Conservation (phyloP, 192 early-diverging fungal genomes). For the Entrophospora sp. region DNA sequence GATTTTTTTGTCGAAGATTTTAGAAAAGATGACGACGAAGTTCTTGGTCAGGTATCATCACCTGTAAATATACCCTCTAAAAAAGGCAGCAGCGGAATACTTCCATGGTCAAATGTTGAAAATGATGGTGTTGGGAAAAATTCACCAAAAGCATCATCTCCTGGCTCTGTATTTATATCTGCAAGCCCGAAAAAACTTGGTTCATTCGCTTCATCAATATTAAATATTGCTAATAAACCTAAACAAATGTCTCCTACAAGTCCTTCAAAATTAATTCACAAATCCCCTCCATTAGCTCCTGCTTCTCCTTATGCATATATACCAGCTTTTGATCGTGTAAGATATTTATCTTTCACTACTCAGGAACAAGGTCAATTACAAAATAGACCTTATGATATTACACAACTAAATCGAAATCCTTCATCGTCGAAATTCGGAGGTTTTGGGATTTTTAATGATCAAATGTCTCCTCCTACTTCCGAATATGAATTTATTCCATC, state of each 20-base stretch:
- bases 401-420: too few species aligned
- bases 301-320: conserved; percentile 36
- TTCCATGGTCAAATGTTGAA: conserved; percentile 22
- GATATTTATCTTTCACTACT: conserved; percentile 31
- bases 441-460: background rate
- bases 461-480: background rate
- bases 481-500: background rate
- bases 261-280: conserved; percentile 22
- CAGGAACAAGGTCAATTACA: conserved; percentile 15
- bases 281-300: conserved; percentile 32
- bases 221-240: conserved; percentile 23
- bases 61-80: conserved; percentile 13
- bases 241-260: conserved; percentile 21
- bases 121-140: conserved; percentile 8
- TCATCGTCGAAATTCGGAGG: background rate
- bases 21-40: conserved; percentile 15
- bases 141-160: conserved; percentile 23
- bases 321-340: conserved; percentile 36
- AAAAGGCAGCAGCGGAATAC: background rate
- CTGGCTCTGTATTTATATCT: conserved; percentile 25
- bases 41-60: conserved; percentile 17
- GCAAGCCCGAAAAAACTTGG: conserved; percentile 31
- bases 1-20: conserved; percentile 21
- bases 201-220: conserved; percentile 24
- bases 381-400: background rate